Conservation (phyloP, 306 rosid species). For the Prunus mume region DNA sequence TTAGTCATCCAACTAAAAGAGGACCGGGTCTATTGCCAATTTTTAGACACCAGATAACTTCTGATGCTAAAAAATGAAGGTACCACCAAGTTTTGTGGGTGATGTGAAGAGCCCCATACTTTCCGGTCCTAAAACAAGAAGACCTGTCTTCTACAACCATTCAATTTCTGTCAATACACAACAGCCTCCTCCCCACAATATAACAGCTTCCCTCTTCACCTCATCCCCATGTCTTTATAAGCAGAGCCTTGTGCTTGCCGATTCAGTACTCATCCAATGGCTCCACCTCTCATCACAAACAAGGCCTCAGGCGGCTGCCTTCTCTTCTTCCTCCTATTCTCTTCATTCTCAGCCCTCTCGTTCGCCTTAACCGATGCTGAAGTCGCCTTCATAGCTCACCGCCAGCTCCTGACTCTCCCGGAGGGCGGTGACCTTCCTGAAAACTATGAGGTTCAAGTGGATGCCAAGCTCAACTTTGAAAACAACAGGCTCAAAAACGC, state of each 20-base stretch:
- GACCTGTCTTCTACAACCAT: background rate
- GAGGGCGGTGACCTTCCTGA: slow-evolving; percentile 46
- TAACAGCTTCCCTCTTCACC: slow-evolving; percentile 13
- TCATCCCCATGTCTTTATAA: background rate
- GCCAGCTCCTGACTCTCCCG: slow-evolving; percentile 47
- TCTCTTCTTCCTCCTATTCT: slow-evolving; percentile 16
- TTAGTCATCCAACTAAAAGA: background rate
- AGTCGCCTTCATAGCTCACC: slow-evolving; percentile 43
- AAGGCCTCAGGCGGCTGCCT: slow-evolving; percentile 23
- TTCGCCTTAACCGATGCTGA: slow-evolving; percentile 47
- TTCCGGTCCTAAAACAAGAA: slow-evolving; percentile 29
- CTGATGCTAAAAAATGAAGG: slow-evolving; percentile 9
- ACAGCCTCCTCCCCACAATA: slow-evolving; percentile 16
- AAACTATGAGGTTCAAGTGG: slow-evolving; percentile 10
- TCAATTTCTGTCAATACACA: slow-evolving; percentile 4
- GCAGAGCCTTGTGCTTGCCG: slow-evolving; percentile 31
- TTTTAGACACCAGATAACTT: background rate
- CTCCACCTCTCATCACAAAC: slow-evolving; percentile 6
- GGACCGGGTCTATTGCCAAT: slow-evolving; percentile 30
- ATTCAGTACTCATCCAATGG: slow-evolving; percentile 9
- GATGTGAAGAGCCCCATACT: slow-evolving; percentile 10
- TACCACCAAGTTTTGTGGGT: slow-evolving; percentile 25
- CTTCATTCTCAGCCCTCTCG: slow-evolving; percentile 7
- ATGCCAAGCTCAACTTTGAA: slow-evolving; percentile 19
- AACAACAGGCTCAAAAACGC: slow-evolving; percentile 47